These are phyloP conservation scores for Colletotrichum incanum DNA, from an alignment of 2,329 filamentous ascomycete genomes.

Conservation along the genomic window DNA sequence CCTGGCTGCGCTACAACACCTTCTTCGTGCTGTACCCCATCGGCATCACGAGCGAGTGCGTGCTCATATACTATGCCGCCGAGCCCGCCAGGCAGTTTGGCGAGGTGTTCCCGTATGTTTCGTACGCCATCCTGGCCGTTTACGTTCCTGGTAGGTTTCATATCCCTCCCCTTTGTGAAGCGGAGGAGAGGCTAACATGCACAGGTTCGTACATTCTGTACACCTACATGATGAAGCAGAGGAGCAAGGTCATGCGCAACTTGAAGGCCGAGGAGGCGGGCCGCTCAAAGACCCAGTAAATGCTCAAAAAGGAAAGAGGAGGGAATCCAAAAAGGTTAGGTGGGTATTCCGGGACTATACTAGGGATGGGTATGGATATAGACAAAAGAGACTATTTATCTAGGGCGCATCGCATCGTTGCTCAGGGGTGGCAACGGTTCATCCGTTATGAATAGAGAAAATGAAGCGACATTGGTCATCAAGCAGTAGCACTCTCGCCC, in stretches of 20 bases:
- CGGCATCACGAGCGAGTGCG: slow-evolving; percentile 90
- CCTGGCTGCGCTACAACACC: slow-evolving; percentile 91
- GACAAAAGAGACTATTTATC: slow-evolving; percentile 18
- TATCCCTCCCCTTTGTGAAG: slow-evolving; percentile 2
- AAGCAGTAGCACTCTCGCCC: slow-evolving; percentile 35
- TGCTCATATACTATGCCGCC: slow-evolving; percentile 81
- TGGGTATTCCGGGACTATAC: slow-evolving; percentile 30
- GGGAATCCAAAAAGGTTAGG: background rate
- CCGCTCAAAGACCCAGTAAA: slow-evolving; percentile 36
- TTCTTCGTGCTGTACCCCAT: slow-evolving; percentile 95
- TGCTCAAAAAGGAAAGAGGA: background rate
- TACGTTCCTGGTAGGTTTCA: slow-evolving; percentile 83
- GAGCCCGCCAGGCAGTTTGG: slow-evolving; percentile 67
- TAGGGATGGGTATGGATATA: slow-evolving; percentile 35
- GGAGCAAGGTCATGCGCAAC: slow-evolving; percentile 81
- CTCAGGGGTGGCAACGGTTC: slow-evolving; percentile 8
- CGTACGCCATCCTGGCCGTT: slow-evolving; percentile 77
- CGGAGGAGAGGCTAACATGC: background rate
- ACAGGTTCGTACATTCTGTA: slow-evolving; percentile 85
- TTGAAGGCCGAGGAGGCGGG: slow-evolving; percentile 63
- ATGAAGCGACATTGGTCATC: background rate
- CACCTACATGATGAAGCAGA: slow-evolving; percentile 94
- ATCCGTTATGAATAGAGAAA: slow-evolving; percentile 3
- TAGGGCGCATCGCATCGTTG: slow-evolving; percentile 19
- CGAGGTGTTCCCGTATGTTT: slow-evolving; percentile 68